Percentiles rank a stretch among this genome's conserved stretches.
Evolutionary conservation across 2,329 filamentous ascomycete genomes (phyloP).

Genomic region (Malbranchea cinnamomea): DNA sequence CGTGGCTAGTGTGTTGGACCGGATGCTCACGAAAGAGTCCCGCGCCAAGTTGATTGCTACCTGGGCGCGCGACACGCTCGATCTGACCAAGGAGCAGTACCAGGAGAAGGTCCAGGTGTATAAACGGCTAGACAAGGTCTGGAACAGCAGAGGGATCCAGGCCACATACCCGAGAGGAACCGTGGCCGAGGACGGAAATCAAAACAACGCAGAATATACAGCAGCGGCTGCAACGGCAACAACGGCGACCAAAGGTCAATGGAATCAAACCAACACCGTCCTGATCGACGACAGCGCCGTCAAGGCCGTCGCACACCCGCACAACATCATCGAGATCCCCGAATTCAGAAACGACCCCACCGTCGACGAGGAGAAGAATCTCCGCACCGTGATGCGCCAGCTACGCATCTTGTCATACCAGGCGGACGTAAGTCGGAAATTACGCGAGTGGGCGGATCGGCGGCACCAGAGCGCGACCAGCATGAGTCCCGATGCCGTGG

Average conservation of each 20-base stretch:
- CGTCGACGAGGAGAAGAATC: constrained; percentile 27
- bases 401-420: constrained; percentile 37
- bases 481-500: too few relatives aligned
- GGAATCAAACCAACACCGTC: constrained; percentile 76
- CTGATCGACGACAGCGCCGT: constrained; percentile 72
- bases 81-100: constrained; percentile 51
- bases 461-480: too few relatives aligned
- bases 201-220: neutral
- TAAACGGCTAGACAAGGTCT: constrained; percentile 64
- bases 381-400: constrained; percentile 37
- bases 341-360: constrained; percentile 47
- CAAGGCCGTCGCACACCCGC: constrained; percentile 71
- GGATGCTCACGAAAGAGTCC: constrained; percentile 44
- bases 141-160: constrained; percentile 39
- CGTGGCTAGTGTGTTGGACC: constrained; percentile 43
- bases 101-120: constrained; percentile 65
- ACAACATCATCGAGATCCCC: constrained; percentile 66
- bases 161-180: constrained; percentile 23
- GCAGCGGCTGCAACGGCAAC: neutral
- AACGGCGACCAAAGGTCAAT: constrained; percentile 22
- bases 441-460: constrained; percentile 22
- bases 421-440: constrained; percentile 32
- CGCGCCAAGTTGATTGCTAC: constrained; percentile 45
- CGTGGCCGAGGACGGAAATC: constrained; percentile 1
- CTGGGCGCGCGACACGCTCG: constrained; percentile 68